Evolutionary conservation across 768 basidiomycete genomes (phyloP).

Genomic region (Podaxis rugospora): DNA sequence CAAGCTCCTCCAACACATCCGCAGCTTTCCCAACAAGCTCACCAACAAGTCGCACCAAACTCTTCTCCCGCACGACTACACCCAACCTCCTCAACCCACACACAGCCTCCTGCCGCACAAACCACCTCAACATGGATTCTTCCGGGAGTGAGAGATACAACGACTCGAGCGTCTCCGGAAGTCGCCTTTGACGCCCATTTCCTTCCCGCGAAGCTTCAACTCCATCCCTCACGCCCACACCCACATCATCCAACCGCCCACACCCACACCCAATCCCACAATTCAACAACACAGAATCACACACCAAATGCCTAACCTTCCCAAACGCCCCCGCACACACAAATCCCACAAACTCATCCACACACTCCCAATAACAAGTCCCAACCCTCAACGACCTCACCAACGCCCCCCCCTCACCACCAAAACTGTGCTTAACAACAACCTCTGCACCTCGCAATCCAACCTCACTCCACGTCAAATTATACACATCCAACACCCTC

Average conservation of each 20-base stretch:
- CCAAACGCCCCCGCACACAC: not conserved
- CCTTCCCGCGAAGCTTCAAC: not conserved
- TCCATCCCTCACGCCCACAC: not conserved
- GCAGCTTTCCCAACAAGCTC: not conserved
- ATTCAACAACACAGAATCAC: constrained; percentile 9
- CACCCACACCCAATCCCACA: not conserved
- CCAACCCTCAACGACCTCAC: not conserved
- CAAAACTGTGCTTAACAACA: not conserved
- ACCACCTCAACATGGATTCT: constrained; percentile 5
- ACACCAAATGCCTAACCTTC: not conserved
- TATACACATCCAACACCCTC: constrained; percentile 1
- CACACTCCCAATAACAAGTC: constrained; percentile 9
- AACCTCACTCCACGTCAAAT: constrained; percentile 7
- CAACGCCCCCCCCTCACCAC: not conserved
- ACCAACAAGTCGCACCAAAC: not conserved
- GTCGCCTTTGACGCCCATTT: not conserved
- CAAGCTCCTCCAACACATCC: not conserved
- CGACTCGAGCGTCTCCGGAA: not conserved
- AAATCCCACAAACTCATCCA: constrained; percentile 1
- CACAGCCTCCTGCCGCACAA: not conserved
- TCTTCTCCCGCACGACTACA: not conserved
- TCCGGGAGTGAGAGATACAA: constrained; percentile 1
- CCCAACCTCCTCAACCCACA: not conserved
- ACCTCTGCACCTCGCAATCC: not conserved
- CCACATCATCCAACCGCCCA: not conserved